Evolutionary conservation across 1,139 yeast genomes (phyloP), one percentile per base, ranked within the genome.

Genomic region (Candida sp.): DNA sequence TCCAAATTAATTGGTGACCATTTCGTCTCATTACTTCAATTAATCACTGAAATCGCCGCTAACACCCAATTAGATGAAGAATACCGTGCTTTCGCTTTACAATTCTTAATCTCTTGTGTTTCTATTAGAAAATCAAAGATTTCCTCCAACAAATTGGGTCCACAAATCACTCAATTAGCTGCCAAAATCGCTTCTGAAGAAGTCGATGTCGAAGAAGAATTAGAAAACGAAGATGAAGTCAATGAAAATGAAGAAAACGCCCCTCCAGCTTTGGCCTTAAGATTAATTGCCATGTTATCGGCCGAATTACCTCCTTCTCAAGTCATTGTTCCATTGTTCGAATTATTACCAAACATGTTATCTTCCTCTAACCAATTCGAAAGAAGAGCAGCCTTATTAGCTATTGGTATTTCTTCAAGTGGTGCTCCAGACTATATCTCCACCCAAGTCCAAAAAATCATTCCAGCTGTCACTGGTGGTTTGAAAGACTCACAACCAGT

Each of bases 371-470:
- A 87, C 61, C 77, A 79, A 48, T 85, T 81, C 52, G 90, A 87
- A 68, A 84, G 96, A 72, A 84, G 97, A 68, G 97, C 96, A 49
- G 95, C 87, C 45, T 76, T 90, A 48, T 73, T 88, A 57, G 79
- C 95, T 36, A 73, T 93, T 50, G 91, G 95, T 54, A 89, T 84
- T 45, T 82, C 95, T 43, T 87, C 88, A 42, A 81, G 87, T 51
- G 99, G 99, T 61, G 93, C 98, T 38, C 98, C 98, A 50, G 99
- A 93, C 61, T 91, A 77, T 66, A 79, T 87, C 56, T 80, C 91
- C 41, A 77, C 85, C 43, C 95, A 89, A 59, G 70, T 91, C 50
- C 77, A 79, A 49, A 83, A 83, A 60, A 72, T 93, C 47, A 76
- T 90, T 45, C 89, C 90, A 43, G 79, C 83, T 47, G 69, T 93